Evolutionary conservation across 192 early-diverging fungal species (phyloP).

Genomic region (Backusella circina): DNA sequence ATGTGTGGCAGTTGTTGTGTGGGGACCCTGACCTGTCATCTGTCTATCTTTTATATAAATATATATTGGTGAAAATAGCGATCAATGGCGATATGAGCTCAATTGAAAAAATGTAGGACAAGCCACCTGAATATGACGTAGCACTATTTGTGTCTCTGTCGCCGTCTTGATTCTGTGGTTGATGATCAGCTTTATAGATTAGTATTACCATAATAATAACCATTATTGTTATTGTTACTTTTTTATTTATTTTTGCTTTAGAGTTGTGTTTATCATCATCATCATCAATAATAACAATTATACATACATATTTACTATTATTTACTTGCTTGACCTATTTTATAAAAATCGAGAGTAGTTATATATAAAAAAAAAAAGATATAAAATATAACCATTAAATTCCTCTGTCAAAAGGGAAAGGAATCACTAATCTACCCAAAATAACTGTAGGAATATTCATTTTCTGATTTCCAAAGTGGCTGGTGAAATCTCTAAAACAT

Average conservation of each 20-base stretch:
- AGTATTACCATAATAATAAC: not conserved
- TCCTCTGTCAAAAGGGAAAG: conserved; percentile 3
- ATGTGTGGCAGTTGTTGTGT: conserved; percentile 1
- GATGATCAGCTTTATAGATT: not conserved
- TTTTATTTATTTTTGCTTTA: not conserved
- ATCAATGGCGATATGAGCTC: conserved; percentile 15
- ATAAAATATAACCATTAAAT: conserved; percentile 2
- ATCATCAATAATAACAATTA: not conserved
- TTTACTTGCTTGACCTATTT: not conserved
- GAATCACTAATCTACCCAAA: conserved; percentile 3
- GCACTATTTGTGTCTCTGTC: not conserved
- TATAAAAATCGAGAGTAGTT: not conserved
- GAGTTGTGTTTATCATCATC: not conserved
- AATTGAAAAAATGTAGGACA: not conserved
- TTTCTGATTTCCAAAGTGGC: not conserved
- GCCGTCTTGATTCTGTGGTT: not conserved
- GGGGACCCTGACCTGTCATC: conserved; percentile 12
- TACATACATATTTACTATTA: not conserved
- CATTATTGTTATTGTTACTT: not conserved
- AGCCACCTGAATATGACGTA: conserved; percentile 4
- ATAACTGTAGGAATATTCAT: not conserved
- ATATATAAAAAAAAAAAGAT: not conserved
- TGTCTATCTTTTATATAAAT: conserved; percentile 4
- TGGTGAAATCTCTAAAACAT: not conserved
- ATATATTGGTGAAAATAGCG: conserved; percentile 12